phyloP scores from a whole-genome alignment of 805 yeast genomes.

The Yamadazyma philogaea region DNA sequence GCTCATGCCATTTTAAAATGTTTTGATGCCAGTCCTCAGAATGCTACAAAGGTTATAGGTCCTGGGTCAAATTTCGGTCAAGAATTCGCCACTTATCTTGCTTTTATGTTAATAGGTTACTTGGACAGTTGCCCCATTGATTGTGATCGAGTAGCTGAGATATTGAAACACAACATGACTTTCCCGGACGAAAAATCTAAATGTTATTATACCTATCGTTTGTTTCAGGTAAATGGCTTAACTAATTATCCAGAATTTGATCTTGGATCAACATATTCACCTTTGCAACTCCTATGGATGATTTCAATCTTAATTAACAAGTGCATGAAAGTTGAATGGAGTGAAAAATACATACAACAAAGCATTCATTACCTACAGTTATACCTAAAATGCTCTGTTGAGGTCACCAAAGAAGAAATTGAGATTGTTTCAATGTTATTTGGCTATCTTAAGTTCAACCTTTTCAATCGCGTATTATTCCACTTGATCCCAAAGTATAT shows the following conservation, averaged over 20 bases:
- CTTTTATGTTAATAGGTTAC: not conserved
- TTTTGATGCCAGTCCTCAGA: not conserved
- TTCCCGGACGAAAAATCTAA: constrained; percentile 3
- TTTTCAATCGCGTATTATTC: not conserved
- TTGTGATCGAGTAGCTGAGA: not conserved
- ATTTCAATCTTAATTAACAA: constrained; percentile 24
- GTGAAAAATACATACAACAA: constrained; percentile 11
- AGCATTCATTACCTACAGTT: constrained; percentile 15
- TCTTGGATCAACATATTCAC: not conserved
- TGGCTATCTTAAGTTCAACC: constrained; percentile 25
- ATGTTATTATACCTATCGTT: constrained; percentile 3
- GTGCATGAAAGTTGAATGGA: constrained; percentile 21
- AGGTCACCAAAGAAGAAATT: constrained; percentile 21
- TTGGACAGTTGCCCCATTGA: not conserved
- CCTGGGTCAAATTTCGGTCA: not conserved
- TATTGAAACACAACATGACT: not conserved
- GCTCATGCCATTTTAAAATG: constrained; percentile 4
- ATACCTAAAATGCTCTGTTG: constrained; percentile 7
- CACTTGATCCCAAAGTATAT: not conserved
- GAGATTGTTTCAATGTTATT: constrained; percentile 24
- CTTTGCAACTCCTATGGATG: constrained; percentile 11
- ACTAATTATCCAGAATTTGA: constrained; percentile 3
- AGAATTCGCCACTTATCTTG: not conserved
- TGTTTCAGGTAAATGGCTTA: constrained; percentile 5
- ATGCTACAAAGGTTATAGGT: not conserved